phyloP scores from a whole-genome alignment of 805 yeast species.

The Isabelozyma pseudorhagii region DNA sequence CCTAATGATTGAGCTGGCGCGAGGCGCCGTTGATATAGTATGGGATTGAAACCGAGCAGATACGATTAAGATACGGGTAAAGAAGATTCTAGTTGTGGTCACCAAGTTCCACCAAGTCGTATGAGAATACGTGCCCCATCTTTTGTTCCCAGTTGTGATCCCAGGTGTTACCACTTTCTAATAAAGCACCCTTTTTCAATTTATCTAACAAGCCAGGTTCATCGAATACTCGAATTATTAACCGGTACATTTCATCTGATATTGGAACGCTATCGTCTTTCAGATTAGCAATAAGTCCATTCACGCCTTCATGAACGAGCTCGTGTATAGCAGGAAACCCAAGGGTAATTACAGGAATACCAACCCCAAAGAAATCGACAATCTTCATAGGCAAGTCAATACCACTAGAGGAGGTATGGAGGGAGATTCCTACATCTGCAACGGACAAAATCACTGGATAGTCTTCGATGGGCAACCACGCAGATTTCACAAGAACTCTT shows the following conservation, averaged over 20 bases:
- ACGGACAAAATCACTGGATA: conserved; percentile 73
- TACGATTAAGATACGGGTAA: no score
- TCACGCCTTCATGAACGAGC: conserved; percentile 61
- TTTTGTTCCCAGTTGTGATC: conserved; percentile 62
- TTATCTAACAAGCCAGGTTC: conserved; percentile 28
- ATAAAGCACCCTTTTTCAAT: conserved; percentile 65
- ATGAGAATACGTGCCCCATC: conserved; percentile 32
- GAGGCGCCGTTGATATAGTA: no score
- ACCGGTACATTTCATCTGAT: conserved; percentile 21
- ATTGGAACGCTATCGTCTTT: conserved; percentile 15
- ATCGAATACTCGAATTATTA: conserved; percentile 23
- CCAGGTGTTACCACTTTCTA: conserved; percentile 75
- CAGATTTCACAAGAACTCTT: conserved; percentile 55
- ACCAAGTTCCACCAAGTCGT: conserved; percentile 2
- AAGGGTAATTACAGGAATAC: conserved; percentile 84
- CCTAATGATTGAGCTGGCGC: neutral
- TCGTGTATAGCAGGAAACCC: conserved; percentile 76
- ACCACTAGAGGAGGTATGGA: conserved; percentile 91
- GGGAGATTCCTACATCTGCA: conserved; percentile 85
- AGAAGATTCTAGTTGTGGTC: no score
- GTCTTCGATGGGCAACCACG: conserved; percentile 76
- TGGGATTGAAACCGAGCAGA: no score
- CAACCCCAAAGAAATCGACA: conserved; percentile 93
- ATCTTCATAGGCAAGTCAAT: conserved; percentile 96
- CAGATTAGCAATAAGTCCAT: conserved; percentile 58